Percentiles rank a stretch among this genome's conserved stretches.
These are phyloP conservation scores for Penicillium cataractarum DNA, from an alignment of 495 filamentous ascomycete species.

Conservation along the genomic window DNA sequence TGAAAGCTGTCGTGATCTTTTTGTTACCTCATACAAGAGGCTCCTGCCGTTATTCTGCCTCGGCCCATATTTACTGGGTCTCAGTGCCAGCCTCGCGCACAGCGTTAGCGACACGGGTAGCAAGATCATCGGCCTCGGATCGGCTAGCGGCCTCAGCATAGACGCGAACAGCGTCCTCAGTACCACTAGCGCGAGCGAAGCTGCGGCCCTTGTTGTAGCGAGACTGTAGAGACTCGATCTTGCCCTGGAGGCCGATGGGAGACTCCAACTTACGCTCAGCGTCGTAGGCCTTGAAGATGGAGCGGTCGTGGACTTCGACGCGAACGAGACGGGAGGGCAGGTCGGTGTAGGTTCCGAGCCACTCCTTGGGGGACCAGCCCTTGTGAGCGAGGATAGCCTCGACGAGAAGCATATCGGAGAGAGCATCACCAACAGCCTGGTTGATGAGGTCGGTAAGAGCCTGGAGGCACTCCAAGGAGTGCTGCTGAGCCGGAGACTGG, in stretches of 20 bases:
- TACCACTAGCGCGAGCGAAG: constrained; percentile 91
- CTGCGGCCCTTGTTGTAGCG: constrained; percentile 89
- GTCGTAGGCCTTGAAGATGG: constrained; percentile 84
- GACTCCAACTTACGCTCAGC: constrained; percentile 86
- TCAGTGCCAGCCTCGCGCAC: constrained; percentile 55
- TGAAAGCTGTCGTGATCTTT: constrained; percentile 2
- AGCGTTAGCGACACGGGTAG: constrained; percentile 76
- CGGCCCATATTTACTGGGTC: constrained; percentile 3
- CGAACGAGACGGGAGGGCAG: constrained; percentile 93
- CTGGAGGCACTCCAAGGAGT: constrained; percentile 76
- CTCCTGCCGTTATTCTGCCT: background rate
- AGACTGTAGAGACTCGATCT: constrained; percentile 83
- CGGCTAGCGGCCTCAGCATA: constrained; percentile 94
- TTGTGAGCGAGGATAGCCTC: constrained; percentile 97
- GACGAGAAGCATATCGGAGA: constrained; percentile 94
- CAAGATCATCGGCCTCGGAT: constrained; percentile 83
- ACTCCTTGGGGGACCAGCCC: constrained; percentile 85
- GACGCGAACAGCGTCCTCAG: constrained; percentile 93
- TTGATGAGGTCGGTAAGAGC: constrained; percentile 91
- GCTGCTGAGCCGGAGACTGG: constrained; percentile 87
- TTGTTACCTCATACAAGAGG: constrained; percentile 4
- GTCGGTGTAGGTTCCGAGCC: constrained; percentile 93
- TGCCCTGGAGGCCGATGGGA: constrained; percentile 74
- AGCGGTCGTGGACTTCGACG: constrained; percentile 85
- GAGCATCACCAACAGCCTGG: constrained; percentile 94